phyloP scores from a whole-genome alignment of 2,329 filamentous ascomycete genomes.

The Calonectria hongkongensis region DNA sequence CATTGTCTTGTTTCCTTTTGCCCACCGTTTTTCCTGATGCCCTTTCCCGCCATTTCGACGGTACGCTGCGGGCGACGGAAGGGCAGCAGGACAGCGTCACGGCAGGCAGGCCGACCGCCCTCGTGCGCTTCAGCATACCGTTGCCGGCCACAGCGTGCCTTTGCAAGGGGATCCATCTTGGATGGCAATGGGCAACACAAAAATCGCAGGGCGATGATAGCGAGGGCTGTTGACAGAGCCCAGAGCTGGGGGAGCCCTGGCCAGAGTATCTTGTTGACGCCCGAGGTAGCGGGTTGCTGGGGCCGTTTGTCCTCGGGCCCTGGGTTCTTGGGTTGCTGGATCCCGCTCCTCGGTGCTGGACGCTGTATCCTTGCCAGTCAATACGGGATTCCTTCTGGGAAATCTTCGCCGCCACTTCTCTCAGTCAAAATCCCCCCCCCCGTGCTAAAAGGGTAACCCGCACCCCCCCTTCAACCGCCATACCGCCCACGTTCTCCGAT shows the following conservation, averaged over 20 bases:
- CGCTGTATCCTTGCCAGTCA: neutral
- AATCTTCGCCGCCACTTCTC: slow-evolving; percentile 44
- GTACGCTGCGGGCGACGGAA: slow-evolving; percentile 8
- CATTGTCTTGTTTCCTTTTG: slow-evolving; percentile 16
- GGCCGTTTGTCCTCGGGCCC: slow-evolving; percentile 21
- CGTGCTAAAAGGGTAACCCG: slow-evolving; percentile 3
- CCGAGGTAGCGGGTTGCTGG: slow-evolving; percentile 39
- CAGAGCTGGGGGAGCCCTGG: slow-evolving; percentile 10
- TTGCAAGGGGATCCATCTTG: slow-evolving; percentile 37
- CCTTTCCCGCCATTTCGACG: slow-evolving; percentile 17
- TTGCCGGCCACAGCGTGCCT: slow-evolving; percentile 13
- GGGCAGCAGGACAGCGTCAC: slow-evolving; percentile 5
- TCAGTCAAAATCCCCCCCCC: slow-evolving; percentile 15
- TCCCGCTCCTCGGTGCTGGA: slow-evolving; percentile 7
- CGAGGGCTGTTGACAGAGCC: slow-evolving; percentile 32
- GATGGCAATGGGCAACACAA: slow-evolving; percentile 11
- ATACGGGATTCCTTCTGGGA: slow-evolving; percentile 40
- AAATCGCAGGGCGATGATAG: slow-evolving; percentile 21
- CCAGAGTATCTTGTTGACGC: slow-evolving; percentile 37
- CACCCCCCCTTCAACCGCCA: slow-evolving; percentile 19
- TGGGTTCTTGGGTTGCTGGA: slow-evolving; percentile 35
- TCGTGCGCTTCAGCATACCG: slow-evolving; percentile 25
- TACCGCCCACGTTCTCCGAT: slow-evolving; percentile 31
- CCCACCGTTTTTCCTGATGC: slow-evolving; percentile 30
- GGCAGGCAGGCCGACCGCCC: slow-evolving; percentile 5